Evolutionary conservation across 2,329 filamentous ascomycete genomes (phyloP), one percentile per base, ranked within the genome.

Genomic region (Tolypocladium sp.): DNA sequence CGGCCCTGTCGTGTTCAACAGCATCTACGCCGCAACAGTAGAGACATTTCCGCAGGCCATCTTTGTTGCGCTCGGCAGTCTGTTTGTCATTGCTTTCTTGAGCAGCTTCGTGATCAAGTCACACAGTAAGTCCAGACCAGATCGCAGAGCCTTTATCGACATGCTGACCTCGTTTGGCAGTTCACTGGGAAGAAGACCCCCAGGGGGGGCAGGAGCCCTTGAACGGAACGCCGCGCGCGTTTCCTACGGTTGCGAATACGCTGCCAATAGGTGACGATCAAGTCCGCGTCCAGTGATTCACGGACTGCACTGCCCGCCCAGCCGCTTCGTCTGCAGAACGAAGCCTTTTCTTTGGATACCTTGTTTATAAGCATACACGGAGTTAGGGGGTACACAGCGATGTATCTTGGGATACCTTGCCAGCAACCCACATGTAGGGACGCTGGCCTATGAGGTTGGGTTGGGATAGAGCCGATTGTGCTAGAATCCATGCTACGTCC

Each of bases 21-120:
- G 90, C 6, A 84, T 97, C 12, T 99, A 96, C 70, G 89, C 88
- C 17, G 77, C 82, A 2, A 97, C 94, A 0, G 90, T 97, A 1
- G 85, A 82, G 25, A 85, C 76, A 1, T 93, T 89, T 64, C 86
- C 91, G 0, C 91, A 94, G 72, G 86, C 91, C 1, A 87, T 96
- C 0, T 97, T 97, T 71, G 83, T 95, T 10, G 83, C 89, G 56
- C 73, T 97, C 52, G 77, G 82, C 0, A 74, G 75, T 9, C 77
- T 90, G 0, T 96, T 96, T 70, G 82, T 76, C 1, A 30, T 86
- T 10, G 86, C 86, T 0, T 80, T 93, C 37, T 57, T 86, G 2
- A 79, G 85, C 58, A 89, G 85, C 67, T 88, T 87, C 71, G 82
- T 92, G 58, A 78, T 97, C 33, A 82, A 78, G 67, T 88, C 92